Evolutionary conservation across 108 stramenopile genomes (phyloP).

Genomic region (Nitzschia sp.): DNA sequence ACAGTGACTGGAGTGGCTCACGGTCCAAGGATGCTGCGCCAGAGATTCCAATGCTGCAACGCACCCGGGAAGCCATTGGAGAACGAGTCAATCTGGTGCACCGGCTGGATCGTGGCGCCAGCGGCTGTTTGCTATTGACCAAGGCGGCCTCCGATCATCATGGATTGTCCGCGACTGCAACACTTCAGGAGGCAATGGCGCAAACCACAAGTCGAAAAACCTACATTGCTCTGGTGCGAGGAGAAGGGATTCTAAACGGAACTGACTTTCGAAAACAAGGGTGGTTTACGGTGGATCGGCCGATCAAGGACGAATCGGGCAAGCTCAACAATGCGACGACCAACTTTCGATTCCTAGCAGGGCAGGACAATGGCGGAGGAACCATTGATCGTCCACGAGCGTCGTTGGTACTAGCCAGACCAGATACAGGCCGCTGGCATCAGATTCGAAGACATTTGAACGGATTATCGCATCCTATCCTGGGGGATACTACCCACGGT

Average conservation of each 20-base stretch:
- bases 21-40: slow-evolving; percentile 13
- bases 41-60: slow-evolving; percentile 54
- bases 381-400: slow-evolving; percentile 55
- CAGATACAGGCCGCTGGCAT: slow-evolving; percentile 82
- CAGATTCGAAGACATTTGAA: slow-evolving; percentile 86
- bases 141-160: slow-evolving; percentile 54
- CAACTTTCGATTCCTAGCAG: slow-evolving; percentile 71
- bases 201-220: slow-evolving; percentile 59
- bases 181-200: slow-evolving; percentile 57
- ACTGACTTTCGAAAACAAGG: slow-evolving; percentile 66
- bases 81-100: slow-evolving; percentile 78
- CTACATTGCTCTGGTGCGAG: slow-evolving; percentile 83
- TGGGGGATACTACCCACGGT: slow-evolving; percentile 85
- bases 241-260: slow-evolving; percentile 72
- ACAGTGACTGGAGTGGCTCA: slow-evolving; percentile 75
- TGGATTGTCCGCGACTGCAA: slow-evolving; percentile 35
- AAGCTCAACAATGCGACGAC: slow-evolving; percentile 70
- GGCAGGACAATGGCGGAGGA: slow-evolving; percentile 49
- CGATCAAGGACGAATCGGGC: slow-evolving; percentile 76
- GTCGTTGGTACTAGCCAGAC: slow-evolving; percentile 75
- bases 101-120: slow-evolving; percentile 79
- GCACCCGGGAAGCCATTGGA: slow-evolving; percentile 41
- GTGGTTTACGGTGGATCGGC: slow-evolving; percentile 72
- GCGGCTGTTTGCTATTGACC: slow-evolving; percentile 66
- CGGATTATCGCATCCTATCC: slow-evolving; percentile 82